Evolutionary conservation across 106 monocot genomes (phyloP), one percentile per base, ranked within the genome.

Genomic region (Allium fistulosum): DNA sequence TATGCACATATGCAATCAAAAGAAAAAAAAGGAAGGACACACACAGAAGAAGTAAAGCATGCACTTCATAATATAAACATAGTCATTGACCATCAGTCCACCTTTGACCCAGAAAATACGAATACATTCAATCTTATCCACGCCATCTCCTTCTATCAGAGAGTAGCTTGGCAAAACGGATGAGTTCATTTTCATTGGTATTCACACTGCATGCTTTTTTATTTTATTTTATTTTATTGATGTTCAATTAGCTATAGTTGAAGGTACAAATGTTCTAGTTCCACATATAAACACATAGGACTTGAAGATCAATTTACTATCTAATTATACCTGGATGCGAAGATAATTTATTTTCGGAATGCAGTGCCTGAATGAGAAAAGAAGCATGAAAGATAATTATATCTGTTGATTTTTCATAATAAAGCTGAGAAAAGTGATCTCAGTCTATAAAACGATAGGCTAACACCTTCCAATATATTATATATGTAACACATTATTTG

Each of bases 291-390:
- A 10, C 52, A 53, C 52, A 53, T 53, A 53, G 13, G 52, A 53
- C 13, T 13, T 13, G 17, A 59, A 59, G 7, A 59, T 15, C 13
- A 14, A 17, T 59, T n/a, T 14, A 17, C 14, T 59, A 59, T 2
- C 16, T 7, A 15, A 62, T 62, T 10, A 8, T 76, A 92, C 91
- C 91, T 85, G 73, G 14, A 91, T 84, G 46, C 91, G 76, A 15
- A 91, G 77, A 75, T 91, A 91, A 49, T 22, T 22, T 71, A 0
- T 67, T 27, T 48, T 82, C 71, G 12, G 70, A 75, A 14, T 65
- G 73, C 0, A 88, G 65, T 11, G 82, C 80, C 56, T 75, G 76
- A 67, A 92, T 85, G 57, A 85, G 53, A 55, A 80, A 63, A 2
- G 78, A 76, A 7, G 80, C 67, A 49, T 85, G 80, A 17, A 22